Evolutionary conservation across 225 moss, liverwort and hornwort genomes (phyloP).

Genomic region (Polytrichum commune): DNA sequence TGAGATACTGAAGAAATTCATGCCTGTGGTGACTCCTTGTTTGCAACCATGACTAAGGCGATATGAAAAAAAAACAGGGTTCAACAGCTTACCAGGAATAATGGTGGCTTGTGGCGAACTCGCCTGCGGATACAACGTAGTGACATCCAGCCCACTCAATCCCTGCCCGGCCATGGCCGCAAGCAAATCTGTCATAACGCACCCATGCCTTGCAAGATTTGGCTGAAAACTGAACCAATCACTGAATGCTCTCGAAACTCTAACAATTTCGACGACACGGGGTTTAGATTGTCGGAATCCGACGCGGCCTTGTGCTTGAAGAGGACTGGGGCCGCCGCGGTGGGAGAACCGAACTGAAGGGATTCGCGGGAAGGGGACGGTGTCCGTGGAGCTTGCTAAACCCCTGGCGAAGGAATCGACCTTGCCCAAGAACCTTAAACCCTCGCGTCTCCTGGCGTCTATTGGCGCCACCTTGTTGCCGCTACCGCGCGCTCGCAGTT

Average conservation of each 20-base stretch:
- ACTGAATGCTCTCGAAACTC: neutral
- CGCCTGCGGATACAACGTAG: slow-evolving; percentile 53
- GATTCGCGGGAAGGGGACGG: too few species aligned
- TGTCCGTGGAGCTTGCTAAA: too few species aligned
- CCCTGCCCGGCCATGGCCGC: slow-evolving; percentile 68
- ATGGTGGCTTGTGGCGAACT: slow-evolving; percentile 68
- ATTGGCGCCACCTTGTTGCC: too few species aligned
- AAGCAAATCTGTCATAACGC: neutral
- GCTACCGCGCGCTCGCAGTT: too few species aligned
- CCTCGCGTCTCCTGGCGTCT: too few species aligned
- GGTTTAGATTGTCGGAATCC: neutral
- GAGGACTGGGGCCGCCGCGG: too few species aligned
- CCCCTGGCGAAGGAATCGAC: too few species aligned
- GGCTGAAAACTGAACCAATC: neutral
- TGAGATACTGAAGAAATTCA: slow-evolving; percentile 8
- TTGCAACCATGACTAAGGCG: neutral
- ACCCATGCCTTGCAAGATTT: neutral
- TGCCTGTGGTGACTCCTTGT: neutral
- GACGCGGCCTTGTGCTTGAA: neutral
- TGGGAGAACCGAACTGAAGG: too few species aligned
- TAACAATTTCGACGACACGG: neutral
- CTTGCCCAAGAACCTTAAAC: too few species aligned
- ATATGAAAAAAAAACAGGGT: neutral
- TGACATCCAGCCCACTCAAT: slow-evolving; percentile 47
- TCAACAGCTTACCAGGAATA: slow-evolving; percentile 39